phyloP scores from a whole-genome alignment of 2,329 filamentous ascomycete species.

The Sordariomycetes sp. region DNA sequence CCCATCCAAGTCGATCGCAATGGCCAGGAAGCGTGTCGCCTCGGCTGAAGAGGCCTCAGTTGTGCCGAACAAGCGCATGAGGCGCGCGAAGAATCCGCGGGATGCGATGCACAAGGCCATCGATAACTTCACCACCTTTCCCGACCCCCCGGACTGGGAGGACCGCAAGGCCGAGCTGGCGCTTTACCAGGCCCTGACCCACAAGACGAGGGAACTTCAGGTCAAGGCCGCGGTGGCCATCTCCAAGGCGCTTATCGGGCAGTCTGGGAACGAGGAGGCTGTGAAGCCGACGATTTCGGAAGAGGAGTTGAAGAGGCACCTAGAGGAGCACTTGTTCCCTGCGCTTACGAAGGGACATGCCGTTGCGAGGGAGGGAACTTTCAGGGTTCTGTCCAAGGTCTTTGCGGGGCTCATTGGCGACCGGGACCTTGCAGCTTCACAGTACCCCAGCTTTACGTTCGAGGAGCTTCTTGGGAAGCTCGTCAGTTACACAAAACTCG shows the following conservation, averaged over 20 bases:
- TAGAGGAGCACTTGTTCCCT: conserved; percentile 61
- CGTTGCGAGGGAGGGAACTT: conserved; percentile 78
- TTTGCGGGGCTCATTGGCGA: conserved; percentile 54
- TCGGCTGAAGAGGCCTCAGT: background rate
- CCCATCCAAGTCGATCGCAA: background rate
- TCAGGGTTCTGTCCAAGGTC: conserved; percentile 73
- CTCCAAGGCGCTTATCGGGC: background rate
- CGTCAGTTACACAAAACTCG: conserved; percentile 38
- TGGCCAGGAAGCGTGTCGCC: background rate
- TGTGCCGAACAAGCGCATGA: conserved; percentile 2
- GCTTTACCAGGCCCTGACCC: conserved; percentile 3
- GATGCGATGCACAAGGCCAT: conserved; percentile 4
- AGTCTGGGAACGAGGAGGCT: conserved; percentile 1
- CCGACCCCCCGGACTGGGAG: conserved; percentile 1
- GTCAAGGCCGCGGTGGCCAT: background rate
- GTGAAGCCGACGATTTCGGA: background rate
- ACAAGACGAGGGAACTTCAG: conserved; percentile 1
- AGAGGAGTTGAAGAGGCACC: conserved; percentile 33
- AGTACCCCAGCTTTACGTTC: conserved; percentile 40
- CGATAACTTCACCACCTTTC: conserved; percentile 1
- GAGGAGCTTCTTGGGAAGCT: conserved; percentile 38
- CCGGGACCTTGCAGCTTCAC: conserved; percentile 25
- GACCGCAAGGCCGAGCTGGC: conserved; percentile 1
- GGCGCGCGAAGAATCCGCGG: conserved; percentile 3
- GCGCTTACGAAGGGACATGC: conserved; percentile 89